Conservation (phyloP, 106 monocot species). For the Hemerocallis citrina region DNA sequence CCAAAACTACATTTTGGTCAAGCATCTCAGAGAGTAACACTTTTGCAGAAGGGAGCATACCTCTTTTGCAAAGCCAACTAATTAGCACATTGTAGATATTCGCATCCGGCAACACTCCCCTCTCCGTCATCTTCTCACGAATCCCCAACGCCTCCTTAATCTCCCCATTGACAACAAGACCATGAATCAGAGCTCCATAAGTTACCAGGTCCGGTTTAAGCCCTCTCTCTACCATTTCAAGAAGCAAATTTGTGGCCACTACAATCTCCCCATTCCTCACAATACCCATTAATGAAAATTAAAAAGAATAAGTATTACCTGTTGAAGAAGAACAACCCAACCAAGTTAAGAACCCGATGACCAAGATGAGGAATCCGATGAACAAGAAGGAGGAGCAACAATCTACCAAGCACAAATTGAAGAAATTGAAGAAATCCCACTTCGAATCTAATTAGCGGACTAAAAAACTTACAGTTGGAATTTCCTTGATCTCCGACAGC, state of each 20-base stretch:
- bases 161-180: conserved; percentile 50
- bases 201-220: conserved; percentile 68
- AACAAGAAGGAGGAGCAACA: too few relatives aligned
- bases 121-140: conserved; percentile 56
- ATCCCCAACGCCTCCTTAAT: conserved; percentile 55
- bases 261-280: conserved; percentile 30
- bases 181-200: conserved; percentile 81
- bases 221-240: conserved; percentile 48
- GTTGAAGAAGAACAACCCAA: too few relatives aligned
- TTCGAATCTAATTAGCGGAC: too few relatives aligned
- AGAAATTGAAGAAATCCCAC: too few relatives aligned
- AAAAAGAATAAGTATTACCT: too few relatives aligned
- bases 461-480: too few relatives aligned
- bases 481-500: too few relatives aligned
- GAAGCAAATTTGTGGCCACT: conserved; percentile 37
- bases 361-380: too few relatives aligned
- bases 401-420: too few relatives aligned
- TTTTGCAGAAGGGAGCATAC: conserved; percentile 61
- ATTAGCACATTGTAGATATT: conserved; percentile 76
- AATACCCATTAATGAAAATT: conserved; percentile 66
- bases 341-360: too few relatives aligned
- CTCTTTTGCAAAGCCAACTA: conserved; percentile 80
- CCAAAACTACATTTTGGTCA: conserved; percentile 41
- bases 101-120: conserved; percentile 50
- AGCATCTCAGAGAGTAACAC: conserved; percentile 68